Base-by-base conservation (phyloP, 2,329 filamentous ascomycete species). In the Fusarium brachygibbosum region DNA sequence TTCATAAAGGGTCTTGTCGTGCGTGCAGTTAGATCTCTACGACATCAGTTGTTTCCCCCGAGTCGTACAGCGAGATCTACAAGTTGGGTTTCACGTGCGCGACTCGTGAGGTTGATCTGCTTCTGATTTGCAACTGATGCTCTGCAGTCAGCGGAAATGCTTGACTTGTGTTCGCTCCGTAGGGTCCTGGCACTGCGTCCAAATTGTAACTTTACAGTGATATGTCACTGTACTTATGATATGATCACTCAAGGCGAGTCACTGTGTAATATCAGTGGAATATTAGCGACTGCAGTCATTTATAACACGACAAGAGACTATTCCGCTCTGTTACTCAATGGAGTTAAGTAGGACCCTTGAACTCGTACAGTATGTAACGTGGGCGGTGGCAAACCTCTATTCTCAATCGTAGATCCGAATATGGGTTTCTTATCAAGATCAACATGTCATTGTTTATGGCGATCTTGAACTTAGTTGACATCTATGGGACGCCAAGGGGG, bases 61-160 rank as follows among this genome's bases (percentile, higher is more conserved):
- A 65, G 52, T 52, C 50, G 57, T 53, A 51, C 29, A 31, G 53
- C 41, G 23, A 63, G 66, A 68, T 70, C 66, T 70, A 41, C 62
- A 58, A 14, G 37, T 31, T 14, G 25, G 23, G 58, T 63, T 49
- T 48, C 44, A 63, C 58, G 6, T 34, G 51, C 51, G 31, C 46
- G 52, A 68, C 51, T 68, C 52, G 19, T n/a, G 14, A 28, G 44
- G 31, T 19, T 63, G 28, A 32, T 42, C 6, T 37, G 29, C 29
- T 48, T 41, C 28, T 38, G 23, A n/a, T 42, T 31, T 35, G 37
- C 46, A 37, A 25, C 23, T 45, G 23, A 46, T 35, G 10, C 32
- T 38, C 6, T 29, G 25, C 16, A 23, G 32, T 25, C n/a, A 34
- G 34, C 12, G n/a, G 13, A 17, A 25, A 56, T 16, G 29, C 13